Evolutionary conservation across 1,284 basidiomycete genomes (phyloP), one percentile per base, ranked within the genome.

Genomic region (Ganoderma sp.): DNA sequence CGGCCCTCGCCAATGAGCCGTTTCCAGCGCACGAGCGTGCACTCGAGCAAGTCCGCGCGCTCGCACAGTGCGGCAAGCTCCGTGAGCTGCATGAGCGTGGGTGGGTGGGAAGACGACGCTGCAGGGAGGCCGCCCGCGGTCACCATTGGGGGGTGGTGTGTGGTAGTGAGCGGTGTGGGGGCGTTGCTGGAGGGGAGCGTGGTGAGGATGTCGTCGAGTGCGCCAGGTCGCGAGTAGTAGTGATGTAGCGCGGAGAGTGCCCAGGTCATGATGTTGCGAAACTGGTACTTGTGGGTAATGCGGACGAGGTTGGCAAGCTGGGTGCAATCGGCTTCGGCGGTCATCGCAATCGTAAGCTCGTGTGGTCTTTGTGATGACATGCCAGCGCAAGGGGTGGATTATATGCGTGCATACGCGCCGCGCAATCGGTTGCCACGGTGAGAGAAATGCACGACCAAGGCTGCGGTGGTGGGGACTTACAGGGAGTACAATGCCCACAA

Each of bases 231-330:
- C 34, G 77, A 78, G 75, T 81, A 82, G 72, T 76, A 81, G 62
- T 73, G 72, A 74, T 80, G 79, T 61, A 87, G 79, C 22, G 82
- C 83, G 57, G 76, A 71, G 61, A 87, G 77, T 0, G 84, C 82
- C 86, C 86, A 87, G 48, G 69, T 75, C 73, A 86, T 84, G 64
- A 84, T 82, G n/a, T 80, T 81, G 37, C 83, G 80, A 75, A 86
- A 87, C 66, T 85, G 84, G 74, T 87, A 87, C 67, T 87, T 87
- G 78, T 87, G 85, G 5, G 85, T 82, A 66, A 87, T 84, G 12
- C 83, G 83, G 22, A 84, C 81, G 66, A 87, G 82, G 71, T 84
- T 79, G 65, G 83, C 81, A 63, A 87, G 75, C 72, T 81, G 82
- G 32, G 78, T 77, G 63, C 75, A 79, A 70, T 83, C 81, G 25